phyloP scores from a whole-genome alignment of 2,329 filamentous ascomycete species.

The Fusarium sublunatum region DNA sequence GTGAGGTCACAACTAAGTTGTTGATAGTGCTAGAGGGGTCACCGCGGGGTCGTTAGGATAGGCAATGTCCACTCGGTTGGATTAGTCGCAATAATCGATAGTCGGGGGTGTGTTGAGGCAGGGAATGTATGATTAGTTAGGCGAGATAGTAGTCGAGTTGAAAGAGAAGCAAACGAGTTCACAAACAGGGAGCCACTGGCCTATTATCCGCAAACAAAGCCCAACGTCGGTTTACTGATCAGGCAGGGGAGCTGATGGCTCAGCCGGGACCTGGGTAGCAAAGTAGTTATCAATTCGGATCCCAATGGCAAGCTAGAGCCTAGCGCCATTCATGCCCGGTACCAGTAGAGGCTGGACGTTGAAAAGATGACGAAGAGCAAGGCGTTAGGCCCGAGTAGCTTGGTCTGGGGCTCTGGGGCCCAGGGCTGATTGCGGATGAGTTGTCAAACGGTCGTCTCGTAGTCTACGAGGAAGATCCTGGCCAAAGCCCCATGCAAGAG shows the following conservation, averaged over 20 bases:
- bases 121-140: constrained; percentile 44
- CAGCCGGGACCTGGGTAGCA: constrained; percentile 46
- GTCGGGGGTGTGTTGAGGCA: constrained; percentile 43
- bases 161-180: constrained; percentile 38
- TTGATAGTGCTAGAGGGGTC: constrained; percentile 41
- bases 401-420: constrained; percentile 46
- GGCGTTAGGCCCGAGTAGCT: constrained; percentile 46
- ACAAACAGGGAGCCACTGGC: constrained; percentile 45
- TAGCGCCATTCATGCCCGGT: constrained; percentile 47
- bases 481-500: constrained; percentile 52
- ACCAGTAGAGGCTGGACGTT: constrained; percentile 42
- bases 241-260: constrained; percentile 47
- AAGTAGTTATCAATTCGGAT: constrained; percentile 48
- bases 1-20: constrained; percentile 15
- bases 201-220: constrained; percentile 46
- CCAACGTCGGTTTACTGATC: constrained; percentile 44
- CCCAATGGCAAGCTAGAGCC: constrained; percentile 46
- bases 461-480: constrained; percentile 57
- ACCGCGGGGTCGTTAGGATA: constrained; percentile 43
- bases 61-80: constrained; percentile 39
- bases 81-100: constrained; percentile 43
- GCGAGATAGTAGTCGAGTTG: constrained; percentile 43
- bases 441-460: constrained; percentile 53
- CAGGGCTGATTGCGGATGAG: constrained; percentile 50
- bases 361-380: constrained; percentile 47